A percentile compares a stretch with the other conserved stretches of the same genome.
Evolutionary conservation across 2,329 filamentous ascomycete genomes (phyloP).

Genomic region (Monosporascus ibericus): DNA sequence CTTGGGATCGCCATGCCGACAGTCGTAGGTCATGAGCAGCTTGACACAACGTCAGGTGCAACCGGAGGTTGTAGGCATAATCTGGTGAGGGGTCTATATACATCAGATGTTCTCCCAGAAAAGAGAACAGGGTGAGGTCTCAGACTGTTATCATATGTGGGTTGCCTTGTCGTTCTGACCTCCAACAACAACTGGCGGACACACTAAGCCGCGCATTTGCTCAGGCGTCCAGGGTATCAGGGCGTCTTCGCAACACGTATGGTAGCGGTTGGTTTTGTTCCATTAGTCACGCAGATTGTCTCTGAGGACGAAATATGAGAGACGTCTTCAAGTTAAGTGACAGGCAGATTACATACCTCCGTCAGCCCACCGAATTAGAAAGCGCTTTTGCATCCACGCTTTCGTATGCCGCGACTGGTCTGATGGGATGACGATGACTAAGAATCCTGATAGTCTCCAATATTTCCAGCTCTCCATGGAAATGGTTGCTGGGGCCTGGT

Average conservation of each 20-base stretch:
- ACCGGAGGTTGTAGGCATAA: too few species aligned
- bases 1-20: too few species aligned
- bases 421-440: slow-evolving; percentile 5
- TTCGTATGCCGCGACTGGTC: slow-evolving; percentile 6
- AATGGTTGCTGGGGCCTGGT: background rate
- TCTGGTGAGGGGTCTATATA: too few species aligned
- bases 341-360: slow-evolving; percentile 5
- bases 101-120: too few species aligned
- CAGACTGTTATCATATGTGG: too few species aligned
- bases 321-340: background rate
- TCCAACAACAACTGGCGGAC: too few species aligned
- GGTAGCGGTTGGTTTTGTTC: background rate
- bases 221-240: slow-evolving; percentile 2
- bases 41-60: too few species aligned
- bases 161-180: too few species aligned
- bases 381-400: background rate
- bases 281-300: slow-evolving; percentile 6
- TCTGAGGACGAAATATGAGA: too few species aligned
- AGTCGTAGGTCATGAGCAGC: too few species aligned
- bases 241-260: background rate
- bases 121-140: too few species aligned
- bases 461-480: slow-evolving; percentile 1
- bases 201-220: slow-evolving; percentile 2
- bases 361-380: slow-evolving; percentile 12
- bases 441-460: slow-evolving; percentile 1